Percentiles rank a stretch among this genome's conserved stretches.
Conservation (phyloP, 1,139 yeast species). For the Waltiozyma sp. region DNA sequence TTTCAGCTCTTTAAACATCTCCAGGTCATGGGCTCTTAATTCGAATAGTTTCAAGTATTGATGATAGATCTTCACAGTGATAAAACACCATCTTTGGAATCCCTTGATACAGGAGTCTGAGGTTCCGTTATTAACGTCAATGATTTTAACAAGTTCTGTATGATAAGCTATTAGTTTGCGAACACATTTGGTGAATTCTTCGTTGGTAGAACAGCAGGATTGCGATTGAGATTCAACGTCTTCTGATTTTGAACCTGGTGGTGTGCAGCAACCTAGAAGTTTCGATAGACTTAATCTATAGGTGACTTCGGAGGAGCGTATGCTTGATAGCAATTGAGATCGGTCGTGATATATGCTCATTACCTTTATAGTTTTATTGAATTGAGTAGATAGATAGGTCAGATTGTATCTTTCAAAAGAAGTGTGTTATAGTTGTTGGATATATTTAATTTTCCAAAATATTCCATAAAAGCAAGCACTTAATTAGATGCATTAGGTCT, state of each 20-base stretch:
- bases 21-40: slow-evolving; percentile 23
- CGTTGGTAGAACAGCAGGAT: neutral
- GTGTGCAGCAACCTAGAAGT: slow-evolving; percentile 6
- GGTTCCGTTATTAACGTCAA: slow-evolving; percentile 1
- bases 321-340: neutral
- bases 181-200: slow-evolving; percentile 4
- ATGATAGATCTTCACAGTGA: slow-evolving; percentile 16
- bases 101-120: neutral
- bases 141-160: slow-evolving; percentile 1
- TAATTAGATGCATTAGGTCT: too few species aligned
- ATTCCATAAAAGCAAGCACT: too few species aligned
- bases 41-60: slow-evolving; percentile 24
- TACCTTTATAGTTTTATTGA: neutral
- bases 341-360: neutral
- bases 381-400: too few species aligned
- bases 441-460: too few species aligned
- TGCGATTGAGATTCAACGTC: neutral
- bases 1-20: slow-evolving; percentile 13
- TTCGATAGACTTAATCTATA: slow-evolving; percentile 7
- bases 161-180: slow-evolving; percentile 11
- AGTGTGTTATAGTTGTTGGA: too few species aligned
- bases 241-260: neutral
- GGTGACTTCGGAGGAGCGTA: slow-evolving; percentile 5
- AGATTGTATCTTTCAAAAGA: too few species aligned
- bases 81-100: slow-evolving; percentile 6